Base-by-base conservation (phyloP, 306 rosid species). In the Inga oerstediana region DNA sequence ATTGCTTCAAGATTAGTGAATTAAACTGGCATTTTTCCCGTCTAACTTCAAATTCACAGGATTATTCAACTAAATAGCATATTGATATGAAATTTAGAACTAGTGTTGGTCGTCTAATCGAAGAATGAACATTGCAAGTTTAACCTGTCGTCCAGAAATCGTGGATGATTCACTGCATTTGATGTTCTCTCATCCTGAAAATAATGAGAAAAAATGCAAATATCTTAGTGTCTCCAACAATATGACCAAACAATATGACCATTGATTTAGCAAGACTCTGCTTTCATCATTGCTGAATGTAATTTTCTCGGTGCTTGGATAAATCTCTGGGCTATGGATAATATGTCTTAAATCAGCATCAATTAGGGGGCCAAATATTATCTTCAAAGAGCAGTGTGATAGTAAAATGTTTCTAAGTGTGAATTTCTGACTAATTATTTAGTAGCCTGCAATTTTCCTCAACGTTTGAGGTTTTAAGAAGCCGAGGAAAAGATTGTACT, bases 131-230 rank as follows among this genome's bases (percentile, higher is more conserved):
- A 64, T 32, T 34, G 22, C 8, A 30, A 66, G 11, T n/a, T 3
- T 59, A 59, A 59, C 66, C 66, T 84, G 34, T 81, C 76, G 48
- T 65, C 89, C 82, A 74, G 64, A 46, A 78, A 59, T 56, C 77
- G 52, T 59, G 65, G 20, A 54, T 83, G 76, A 82, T 77, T 82
- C 24, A n/a, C 65, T 8, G 59, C 79, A 61, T 78, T 86, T 12
- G 85, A 71, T 64, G 12, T 76, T 85, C 91, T 83, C 11, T 84
- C 88, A 80, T 76, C 92, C 97, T 94, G 84, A 10, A 67, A 52
- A 82, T 82, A 81, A 37, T 51, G 45, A 71, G 74, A 41, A 70
- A 75, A 66, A 66, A 39, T 70, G 20, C 70, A 51, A n/a, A 3
- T 32, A 24, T 75, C 16, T 77, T 19, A 77, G 71, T 46, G 17